These are phyloP conservation scores for Eucalyptus cloeziana DNA, from an alignment of 345 rosid genomes.

Conservation along the genomic window DNA sequence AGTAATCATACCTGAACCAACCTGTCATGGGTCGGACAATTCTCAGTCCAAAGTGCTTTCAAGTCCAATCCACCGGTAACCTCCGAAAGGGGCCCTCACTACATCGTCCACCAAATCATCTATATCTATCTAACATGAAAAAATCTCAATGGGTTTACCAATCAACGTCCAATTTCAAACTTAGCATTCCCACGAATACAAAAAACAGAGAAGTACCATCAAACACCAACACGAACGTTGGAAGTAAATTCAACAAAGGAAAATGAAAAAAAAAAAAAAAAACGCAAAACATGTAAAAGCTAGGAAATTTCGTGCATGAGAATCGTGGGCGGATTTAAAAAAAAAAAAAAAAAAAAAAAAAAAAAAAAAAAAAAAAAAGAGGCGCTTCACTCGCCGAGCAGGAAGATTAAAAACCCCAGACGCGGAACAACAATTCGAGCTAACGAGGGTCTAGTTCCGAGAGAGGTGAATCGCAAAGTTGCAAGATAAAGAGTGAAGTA, in stretches of 20 bases:
- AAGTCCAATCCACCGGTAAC: background rate
- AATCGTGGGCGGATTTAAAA: too few relatives aligned
- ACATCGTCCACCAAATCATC: background rate
- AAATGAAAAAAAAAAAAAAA: too few relatives aligned
- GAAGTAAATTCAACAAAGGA: too few relatives aligned
- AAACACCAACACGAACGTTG: too few relatives aligned
- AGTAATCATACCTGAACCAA: too few relatives aligned
- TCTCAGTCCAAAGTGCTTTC: background rate
- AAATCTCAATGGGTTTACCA: background rate
- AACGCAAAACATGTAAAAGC: too few relatives aligned
- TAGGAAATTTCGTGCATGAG: too few relatives aligned
- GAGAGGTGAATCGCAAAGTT: background rate
- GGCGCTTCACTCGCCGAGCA: background rate
- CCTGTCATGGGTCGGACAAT: too few relatives aligned
- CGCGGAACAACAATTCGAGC: background rate
- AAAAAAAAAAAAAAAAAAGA: too few relatives aligned
- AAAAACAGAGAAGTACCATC: too few relatives aligned
- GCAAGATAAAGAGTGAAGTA: background rate
- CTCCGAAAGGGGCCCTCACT: background rate
- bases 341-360: too few relatives aligned
- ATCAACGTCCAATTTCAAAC: background rate
- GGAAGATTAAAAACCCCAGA: background rate
- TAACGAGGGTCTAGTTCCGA: background rate
- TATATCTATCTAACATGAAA: background rate
- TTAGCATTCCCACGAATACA: too few relatives aligned